Base-by-base conservation (phyloP, 441 rosid species). In the Rhodomyrtus psidioides region DNA sequence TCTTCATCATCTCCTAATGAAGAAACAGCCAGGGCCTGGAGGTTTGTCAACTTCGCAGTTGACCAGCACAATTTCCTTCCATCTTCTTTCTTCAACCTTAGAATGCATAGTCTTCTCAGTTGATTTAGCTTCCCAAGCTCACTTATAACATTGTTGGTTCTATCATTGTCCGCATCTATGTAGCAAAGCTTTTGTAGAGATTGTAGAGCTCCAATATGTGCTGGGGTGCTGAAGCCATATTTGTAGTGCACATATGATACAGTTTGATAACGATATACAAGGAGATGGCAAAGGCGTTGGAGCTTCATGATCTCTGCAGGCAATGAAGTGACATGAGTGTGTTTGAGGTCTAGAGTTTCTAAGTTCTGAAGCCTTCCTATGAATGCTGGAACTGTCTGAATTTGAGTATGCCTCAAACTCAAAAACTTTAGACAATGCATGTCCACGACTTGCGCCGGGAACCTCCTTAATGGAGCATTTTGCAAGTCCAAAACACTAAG, bases 291-390 rank as follows among this genome's bases (percentile, higher is more conserved):
- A 8, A 85, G 87, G 15, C 5, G 51, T 57, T 51, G 65, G 56
- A 85, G 75, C 87, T 81, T 60, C 27, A 82, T 56, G 58, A 85
- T 59, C 59, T 82, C 84, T 16, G 14, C 12, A 60, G 87, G 87
- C 56, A 85, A 74, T 27, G 56, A 56, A 53, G 13, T 46, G 23
- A 86, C 81, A 15, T 15, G 19, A 49, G 87, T 86, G 44, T 70
- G 46, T 82, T 86, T 86, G 49, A 86, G 75, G 70, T 86, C 87
- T n/a, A 86, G 53, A 46, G 57, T 82, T 54, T 85, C 81, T 13
- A 82, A n/a, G 55, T 85, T 82, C 87, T 85, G 70, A 55, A 85
- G 84, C 53, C 81, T 85, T 70, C 59, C 81, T 51, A 85, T 85
- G 34, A 84, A 82, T 27, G 56, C 12, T 1, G 87, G 84, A n/a